phyloP scores from a whole-genome alignment of 2,329 filamentous ascomycete species.

The Aureobasidium subglaciale region DNA sequence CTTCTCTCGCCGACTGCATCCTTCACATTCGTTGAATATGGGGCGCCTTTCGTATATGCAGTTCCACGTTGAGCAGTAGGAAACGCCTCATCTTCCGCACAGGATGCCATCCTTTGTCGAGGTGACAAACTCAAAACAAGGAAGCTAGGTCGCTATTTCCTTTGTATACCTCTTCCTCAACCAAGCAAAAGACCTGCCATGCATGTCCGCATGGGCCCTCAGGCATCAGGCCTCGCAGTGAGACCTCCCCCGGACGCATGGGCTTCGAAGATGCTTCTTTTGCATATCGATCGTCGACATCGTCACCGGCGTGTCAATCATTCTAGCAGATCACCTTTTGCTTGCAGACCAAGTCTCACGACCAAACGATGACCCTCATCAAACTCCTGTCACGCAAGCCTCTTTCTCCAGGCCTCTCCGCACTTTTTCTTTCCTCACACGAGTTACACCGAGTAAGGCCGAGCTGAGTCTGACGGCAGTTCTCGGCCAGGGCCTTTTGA shows the following conservation, averaged over 20 bases:
- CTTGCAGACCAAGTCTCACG: neutral
- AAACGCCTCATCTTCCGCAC: neutral
- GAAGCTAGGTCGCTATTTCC: neutral
- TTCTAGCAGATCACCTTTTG: neutral
- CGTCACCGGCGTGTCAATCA: neutral
- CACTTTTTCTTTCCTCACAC: neutral
- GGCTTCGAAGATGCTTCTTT: slow-evolving; percentile 5
- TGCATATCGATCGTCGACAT: neutral
- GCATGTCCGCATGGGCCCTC: neutral
- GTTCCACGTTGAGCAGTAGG: neutral
- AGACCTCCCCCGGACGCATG: neutral
- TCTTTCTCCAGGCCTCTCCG: slow-evolving; percentile 10
- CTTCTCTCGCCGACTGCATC: neutral
- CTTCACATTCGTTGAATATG: neutral
- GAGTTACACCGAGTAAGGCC: slow-evolving; percentile 1
- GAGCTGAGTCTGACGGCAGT: neutral
- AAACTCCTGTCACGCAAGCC: slow-evolving; percentile 2
- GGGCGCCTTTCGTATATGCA: neutral
- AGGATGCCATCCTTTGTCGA: neutral
- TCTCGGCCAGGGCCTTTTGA: neutral
- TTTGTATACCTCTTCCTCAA: neutral
- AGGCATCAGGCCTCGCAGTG: neutral
- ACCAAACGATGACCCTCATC: neutral
- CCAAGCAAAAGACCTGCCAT: neutral
- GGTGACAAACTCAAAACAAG: neutral